Percentiles rank a stretch among this genome's conserved stretches.
Conservation (phyloP, 2,329 filamentous ascomycete species). For the Microdochium bolleyi region DNA sequence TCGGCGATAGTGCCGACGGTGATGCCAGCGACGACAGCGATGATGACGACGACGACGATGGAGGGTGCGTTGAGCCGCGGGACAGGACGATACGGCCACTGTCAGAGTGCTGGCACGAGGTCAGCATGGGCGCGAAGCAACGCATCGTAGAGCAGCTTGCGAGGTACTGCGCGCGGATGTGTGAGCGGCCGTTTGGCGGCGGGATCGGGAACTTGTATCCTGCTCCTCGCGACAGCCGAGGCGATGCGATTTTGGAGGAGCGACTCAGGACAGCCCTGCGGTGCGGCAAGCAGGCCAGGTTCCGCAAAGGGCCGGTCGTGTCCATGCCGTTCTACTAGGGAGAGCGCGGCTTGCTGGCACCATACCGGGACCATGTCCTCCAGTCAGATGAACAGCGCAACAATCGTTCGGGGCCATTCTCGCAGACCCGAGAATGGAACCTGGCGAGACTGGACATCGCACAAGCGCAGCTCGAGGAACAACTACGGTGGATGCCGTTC, state of each 20-base stretch:
- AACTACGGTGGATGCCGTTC: background rate
- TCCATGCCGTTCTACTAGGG: constrained; percentile 20
- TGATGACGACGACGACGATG: background rate
- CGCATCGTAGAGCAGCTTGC: constrained; percentile 19
- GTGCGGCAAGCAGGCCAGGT: background rate
- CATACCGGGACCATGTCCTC: no score
- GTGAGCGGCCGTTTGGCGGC: constrained; percentile 7
- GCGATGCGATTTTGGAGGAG: background rate
- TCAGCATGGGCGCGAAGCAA: constrained; percentile 13
- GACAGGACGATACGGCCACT: constrained; percentile 18
- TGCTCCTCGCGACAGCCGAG: background rate
- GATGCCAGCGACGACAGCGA: background rate
- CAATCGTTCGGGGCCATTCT: background rate
- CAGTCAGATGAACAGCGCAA: no score
- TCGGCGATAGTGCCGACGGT: background rate
- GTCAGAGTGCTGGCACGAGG: constrained; percentile 13
- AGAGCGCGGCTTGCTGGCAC: constrained; percentile 6
- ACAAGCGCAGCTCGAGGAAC: constrained; percentile 9
- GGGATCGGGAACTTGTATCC: constrained; percentile 21
- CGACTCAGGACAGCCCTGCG: background rate
- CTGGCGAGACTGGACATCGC: constrained; percentile 11
- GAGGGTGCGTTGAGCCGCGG: constrained; percentile 23
- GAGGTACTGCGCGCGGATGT: constrained; percentile 10
- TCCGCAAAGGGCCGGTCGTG: constrained; percentile 13
- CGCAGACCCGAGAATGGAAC: constrained; percentile 4